Evolutionary conservation across 345 rosid species (phyloP).

Genomic region (Syzygium oleosum): DNA sequence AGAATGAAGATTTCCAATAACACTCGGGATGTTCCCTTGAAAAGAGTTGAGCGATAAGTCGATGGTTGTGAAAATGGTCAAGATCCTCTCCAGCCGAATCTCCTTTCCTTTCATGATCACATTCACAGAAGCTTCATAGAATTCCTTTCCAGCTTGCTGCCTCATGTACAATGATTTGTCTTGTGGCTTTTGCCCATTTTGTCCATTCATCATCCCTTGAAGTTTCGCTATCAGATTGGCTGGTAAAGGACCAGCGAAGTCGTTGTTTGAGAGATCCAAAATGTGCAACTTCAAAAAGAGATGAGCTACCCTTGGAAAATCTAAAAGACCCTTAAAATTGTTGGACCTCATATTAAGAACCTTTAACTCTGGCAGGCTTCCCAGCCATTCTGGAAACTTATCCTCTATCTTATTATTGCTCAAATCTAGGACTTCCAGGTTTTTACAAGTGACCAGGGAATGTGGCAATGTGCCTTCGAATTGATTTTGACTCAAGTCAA

Average conservation of each 20-base stretch:
- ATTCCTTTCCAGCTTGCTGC: no score
- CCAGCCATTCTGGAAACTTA: neutral
- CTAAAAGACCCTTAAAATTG: neutral
- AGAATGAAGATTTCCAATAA: neutral
- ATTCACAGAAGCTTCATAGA: no score
- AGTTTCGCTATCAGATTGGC: neutral
- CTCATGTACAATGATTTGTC: no score
- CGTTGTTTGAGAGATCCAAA: conserved; percentile 2
- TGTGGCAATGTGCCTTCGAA: conserved; percentile 4
- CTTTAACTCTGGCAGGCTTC: neutral
- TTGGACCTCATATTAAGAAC: neutral
- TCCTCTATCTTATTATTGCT: neutral
- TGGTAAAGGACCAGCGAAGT: neutral
- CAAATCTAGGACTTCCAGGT: neutral
- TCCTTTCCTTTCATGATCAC: no score
- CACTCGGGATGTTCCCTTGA: neutral
- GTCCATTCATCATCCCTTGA: no score
- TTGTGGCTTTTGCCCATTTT: no score
- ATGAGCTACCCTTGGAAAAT: neutral
- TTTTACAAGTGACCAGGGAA: neutral
- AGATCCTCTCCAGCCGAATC: neutral
- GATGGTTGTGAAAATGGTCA: no score
- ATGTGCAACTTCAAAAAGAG: neutral
- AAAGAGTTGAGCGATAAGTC: neutral
- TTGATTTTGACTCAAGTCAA: neutral